Evolutionary conservation across 768 basidiomycete genomes (phyloP).

Genomic region (Leucosporidium creatinivorum): DNA sequence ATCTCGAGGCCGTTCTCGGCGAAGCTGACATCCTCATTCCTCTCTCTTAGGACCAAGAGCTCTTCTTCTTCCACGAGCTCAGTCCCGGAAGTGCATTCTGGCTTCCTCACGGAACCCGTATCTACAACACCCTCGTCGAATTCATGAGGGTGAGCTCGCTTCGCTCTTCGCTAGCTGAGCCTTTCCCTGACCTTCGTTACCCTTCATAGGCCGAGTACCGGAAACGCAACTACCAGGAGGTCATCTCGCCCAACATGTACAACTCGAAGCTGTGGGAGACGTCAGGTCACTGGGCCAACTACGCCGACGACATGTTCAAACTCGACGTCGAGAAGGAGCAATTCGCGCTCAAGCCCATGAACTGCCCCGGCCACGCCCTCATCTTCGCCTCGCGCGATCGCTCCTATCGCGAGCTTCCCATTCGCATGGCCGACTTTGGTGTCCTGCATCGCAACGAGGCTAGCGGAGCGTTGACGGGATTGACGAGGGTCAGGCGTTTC

Average conservation of each 20-base stretch:
- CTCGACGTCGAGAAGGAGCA: conserved; percentile 92
- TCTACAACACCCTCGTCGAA: conserved; percentile 88
- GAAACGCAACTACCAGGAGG: conserved; percentile 94
- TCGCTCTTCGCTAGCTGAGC: background rate
- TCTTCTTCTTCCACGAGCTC: conserved; percentile 97
- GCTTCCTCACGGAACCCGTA: conserved; percentile 90
- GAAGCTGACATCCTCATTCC: conserved; percentile 14
- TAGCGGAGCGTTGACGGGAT: conserved; percentile 81
- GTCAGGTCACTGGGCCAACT: conserved; percentile 96
- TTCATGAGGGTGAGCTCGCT: conserved; percentile 74
- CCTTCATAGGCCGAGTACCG: conserved; percentile 69
- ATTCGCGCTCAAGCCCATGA: conserved; percentile 91
- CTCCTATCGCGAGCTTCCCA: conserved; percentile 87
- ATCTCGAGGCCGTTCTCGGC: background rate
- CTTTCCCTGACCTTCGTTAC: background rate
- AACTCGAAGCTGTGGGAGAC: conserved; percentile 95
- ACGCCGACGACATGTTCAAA: conserved; percentile 94
- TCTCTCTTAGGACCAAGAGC: conserved; percentile 70
- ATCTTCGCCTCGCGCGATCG: conserved; percentile 93
- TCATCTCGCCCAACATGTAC: conserved; percentile 97
- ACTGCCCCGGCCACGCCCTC: conserved; percentile 90
- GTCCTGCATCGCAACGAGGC: conserved; percentile 96
- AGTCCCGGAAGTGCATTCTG: conserved; percentile 95
- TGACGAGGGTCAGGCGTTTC: conserved; percentile 89
- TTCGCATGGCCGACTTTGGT: conserved; percentile 98